A percentile compares a stretch with the other conserved stretches of the same genome.
Conservation (phyloP, 495 filamentous ascomycete species). For the Viridothelium virens region DNA sequence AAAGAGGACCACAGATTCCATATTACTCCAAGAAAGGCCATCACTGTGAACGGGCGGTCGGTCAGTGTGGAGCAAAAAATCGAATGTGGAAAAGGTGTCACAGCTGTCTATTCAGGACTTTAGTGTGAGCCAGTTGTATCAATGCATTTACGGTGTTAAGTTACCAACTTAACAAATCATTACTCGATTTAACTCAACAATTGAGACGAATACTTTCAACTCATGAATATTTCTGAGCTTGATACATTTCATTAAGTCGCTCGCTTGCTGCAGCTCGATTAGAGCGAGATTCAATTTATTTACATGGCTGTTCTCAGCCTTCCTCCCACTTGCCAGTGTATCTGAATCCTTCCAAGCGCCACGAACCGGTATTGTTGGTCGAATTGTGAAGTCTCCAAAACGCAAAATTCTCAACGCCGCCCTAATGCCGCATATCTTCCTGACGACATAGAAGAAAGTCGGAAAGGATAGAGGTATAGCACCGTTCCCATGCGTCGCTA, state of each 20-base stretch:
- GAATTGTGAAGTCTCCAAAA: neutral
- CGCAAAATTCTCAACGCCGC: neutral
- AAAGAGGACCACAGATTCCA: conserved; percentile 70
- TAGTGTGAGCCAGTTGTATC: neutral
- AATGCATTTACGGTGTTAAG: no score
- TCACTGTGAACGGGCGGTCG: conserved; percentile 54
- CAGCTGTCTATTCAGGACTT: conserved; percentile 63
- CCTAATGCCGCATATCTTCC: neutral
- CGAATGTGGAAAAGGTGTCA: conserved; percentile 76
- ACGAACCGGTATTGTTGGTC: neutral
- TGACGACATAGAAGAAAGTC: neutral
- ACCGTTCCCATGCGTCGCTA: conserved; percentile 1
- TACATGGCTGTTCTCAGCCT: neutral
- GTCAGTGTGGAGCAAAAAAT: conserved; percentile 79
- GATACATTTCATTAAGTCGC: neutral
- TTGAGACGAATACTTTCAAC: no score
- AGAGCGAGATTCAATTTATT: neutral
- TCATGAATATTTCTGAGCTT: no score
- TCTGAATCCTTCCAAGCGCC: neutral
- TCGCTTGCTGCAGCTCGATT: neutral
- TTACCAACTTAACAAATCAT: neutral
- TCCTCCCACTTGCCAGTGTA: neutral
- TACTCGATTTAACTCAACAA: no score
- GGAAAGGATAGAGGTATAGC: neutral
- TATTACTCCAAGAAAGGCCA: conserved; percentile 68